phyloP scores from a whole-genome alignment of 352 stramenopile species.

The Phytopythium helicoides region DNA sequence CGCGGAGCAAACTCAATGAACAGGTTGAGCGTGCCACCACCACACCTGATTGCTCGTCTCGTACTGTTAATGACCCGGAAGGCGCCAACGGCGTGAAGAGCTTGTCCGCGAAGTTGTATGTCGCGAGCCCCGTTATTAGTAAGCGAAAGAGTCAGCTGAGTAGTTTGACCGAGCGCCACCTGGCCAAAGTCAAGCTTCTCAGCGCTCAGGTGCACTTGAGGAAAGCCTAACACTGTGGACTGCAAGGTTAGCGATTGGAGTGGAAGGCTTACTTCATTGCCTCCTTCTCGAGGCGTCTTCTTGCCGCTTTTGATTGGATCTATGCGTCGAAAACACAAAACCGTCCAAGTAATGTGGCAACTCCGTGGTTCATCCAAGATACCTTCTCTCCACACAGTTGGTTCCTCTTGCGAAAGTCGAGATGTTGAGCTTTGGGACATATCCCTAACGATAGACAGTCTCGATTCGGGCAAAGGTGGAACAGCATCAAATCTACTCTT shows the following conservation, averaged over 20 bases:
- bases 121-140: constrained; percentile 41
- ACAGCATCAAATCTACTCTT: constrained; percentile 1
- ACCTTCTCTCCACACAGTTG: constrained; percentile 5
- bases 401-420: background rate
- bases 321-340: constrained; percentile 61
- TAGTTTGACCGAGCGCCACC: constrained; percentile 78
- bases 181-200: constrained; percentile 77
- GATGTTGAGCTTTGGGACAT: background rate
- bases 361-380: constrained; percentile 50
- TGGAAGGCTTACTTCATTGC: constrained; percentile 1
- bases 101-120: constrained; percentile 39
- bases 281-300: background rate
- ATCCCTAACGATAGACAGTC: background rate
- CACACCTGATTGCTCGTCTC: constrained; percentile 34
- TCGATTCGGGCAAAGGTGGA: background rate
- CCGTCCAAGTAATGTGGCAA: constrained; percentile 72
- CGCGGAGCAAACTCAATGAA: constrained; percentile 71
- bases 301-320: constrained; percentile 10
- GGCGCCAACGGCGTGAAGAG: constrained; percentile 78
- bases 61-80: constrained; percentile 79
- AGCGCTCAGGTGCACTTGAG: constrained; percentile 41
- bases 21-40: constrained; percentile 22
- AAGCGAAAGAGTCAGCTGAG: constrained; percentile 55
- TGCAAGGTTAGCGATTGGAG: constrained; percentile 64
- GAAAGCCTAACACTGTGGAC: constrained; percentile 54